Percentiles rank a stretch among this genome's conserved stretches.
Conservation (phyloP, 116 monocot genomes). For the Cymodocea nodosa region DNA sequence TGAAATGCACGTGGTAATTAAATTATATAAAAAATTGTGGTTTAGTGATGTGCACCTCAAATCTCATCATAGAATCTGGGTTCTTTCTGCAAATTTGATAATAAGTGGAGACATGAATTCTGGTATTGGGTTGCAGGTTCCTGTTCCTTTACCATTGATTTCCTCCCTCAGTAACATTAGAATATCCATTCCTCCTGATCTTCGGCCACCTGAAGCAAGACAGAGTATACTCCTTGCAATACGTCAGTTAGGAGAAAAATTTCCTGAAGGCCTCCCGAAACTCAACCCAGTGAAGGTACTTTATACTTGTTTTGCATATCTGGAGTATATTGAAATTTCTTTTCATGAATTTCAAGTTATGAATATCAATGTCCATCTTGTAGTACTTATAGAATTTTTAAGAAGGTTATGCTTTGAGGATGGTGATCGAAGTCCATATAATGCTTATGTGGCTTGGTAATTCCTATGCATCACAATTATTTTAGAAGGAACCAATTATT, state of each 20-base stretch:
- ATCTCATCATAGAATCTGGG: background rate
- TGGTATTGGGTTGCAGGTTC: constrained; percentile 39
- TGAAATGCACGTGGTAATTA: constrained; percentile 99
- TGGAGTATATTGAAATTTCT: background rate
- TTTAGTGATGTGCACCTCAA: background rate
- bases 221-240: constrained; percentile 90
- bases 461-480: no score
- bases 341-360: background rate
- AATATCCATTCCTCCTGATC: constrained; percentile 80
- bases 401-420: background rate
- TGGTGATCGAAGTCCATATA: no score
- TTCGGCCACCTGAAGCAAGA: constrained; percentile 84
- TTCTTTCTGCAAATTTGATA: background rate
- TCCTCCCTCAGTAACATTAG: constrained; percentile 79
- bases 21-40: background rate
- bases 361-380: no score
- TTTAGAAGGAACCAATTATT: no score
- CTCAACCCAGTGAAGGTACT: constrained; percentile 84
- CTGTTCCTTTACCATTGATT: constrained; percentile 79
- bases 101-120: background rate
- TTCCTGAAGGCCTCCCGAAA: constrained; percentile 78
- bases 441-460: background rate
- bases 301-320: background rate
- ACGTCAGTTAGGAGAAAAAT: constrained; percentile 67
- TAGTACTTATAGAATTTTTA: background rate